Evolutionary conservation across 495 filamentous ascomycete genomes (phyloP).

Genomic region (Neohortaea acidophila): DNA sequence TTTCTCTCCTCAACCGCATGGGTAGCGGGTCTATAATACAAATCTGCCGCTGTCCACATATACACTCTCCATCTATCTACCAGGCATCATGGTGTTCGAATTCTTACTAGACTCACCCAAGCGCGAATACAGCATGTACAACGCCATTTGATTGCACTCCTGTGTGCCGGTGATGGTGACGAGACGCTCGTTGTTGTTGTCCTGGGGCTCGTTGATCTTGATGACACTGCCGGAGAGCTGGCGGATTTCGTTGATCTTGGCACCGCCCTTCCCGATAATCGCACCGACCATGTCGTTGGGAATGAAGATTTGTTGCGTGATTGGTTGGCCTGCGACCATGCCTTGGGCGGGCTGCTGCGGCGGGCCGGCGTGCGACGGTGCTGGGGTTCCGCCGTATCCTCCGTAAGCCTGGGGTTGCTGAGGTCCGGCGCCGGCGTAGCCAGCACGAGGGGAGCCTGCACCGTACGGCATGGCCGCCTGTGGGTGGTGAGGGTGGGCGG

Average conservation of each 20-base stretch:
- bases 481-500: conserved; percentile 45
- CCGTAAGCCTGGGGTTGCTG: conserved; percentile 54
- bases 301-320: conserved; percentile 97
- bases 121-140: conserved; percentile 96
- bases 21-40: no score
- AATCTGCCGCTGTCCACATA: no score
- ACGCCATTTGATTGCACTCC: conserved; percentile 96
- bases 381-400: conserved; percentile 41
- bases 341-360: conserved; percentile 51
- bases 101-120: conserved; percentile 56
- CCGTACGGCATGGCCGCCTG: conserved; percentile 59
- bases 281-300: conserved; percentile 99
- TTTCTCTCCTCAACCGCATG: no score
- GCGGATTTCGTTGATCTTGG: conserved; percentile 98
- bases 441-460: conserved; percentile 48
- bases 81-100: conserved; percentile 13
- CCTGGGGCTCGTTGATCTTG: conserved; percentile 98
- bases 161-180: conserved; percentile 96
- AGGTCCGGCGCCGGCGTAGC: conserved; percentile 59
- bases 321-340: conserved; percentile 65
- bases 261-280: conserved; percentile 95
- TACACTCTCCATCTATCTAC: conserved; percentile 3
- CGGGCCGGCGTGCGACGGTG: conserved; percentile 35
- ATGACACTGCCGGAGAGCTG: conserved; percentile 95
- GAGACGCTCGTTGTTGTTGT: conserved; percentile 94